Evolutionary conservation across 2,329 filamentous ascomycete species (phyloP), one percentile per base, ranked within the genome.

Genomic region (Zalaria obscura): DNA sequence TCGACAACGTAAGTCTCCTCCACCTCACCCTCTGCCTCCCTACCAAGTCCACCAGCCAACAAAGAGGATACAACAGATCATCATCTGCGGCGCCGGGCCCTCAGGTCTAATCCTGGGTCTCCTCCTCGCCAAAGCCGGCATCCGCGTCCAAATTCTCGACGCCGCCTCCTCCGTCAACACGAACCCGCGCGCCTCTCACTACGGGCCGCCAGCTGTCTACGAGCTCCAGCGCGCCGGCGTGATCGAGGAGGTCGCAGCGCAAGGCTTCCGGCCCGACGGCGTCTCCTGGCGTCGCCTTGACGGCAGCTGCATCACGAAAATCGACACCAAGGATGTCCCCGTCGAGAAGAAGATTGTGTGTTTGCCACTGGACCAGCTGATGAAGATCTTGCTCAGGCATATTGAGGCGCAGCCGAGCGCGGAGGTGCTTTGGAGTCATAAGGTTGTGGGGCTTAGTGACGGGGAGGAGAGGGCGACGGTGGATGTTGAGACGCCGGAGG

Each of bases 171-270:
- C 68, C 41, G 63, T 79, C 36, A 73, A 78, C 58, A 63, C 69
- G 43, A 73, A 74, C 43, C 76, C 76, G 0, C 72, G 76, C 27
- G 76, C 76, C 9, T 72, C 75, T 3, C 57, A 61, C 4, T 62
- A 65, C 45, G 55, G 60, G 42, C 55, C 58, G 3, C 53, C 55
- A 1, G 54, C 61, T 1, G 56, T 59, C 33, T 54, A 58, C 2
- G 56, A 63, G 25, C 52, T 64, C 37, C 50, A 54, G 1, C 50
- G 53, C n/a, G 55, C 58, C 4, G 60, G 55, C 1, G 46, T 64
- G 1, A 47, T 60, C 25, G 50, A 57, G 0, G 57, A 59, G 9
- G 48, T 63, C 27, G 28, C 39, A 9, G 35, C 36, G 8, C 27
- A 41, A 52, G 5, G 47, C 39, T 38, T 45, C 39, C 42, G 42